Conservation (phyloP, 2,329 filamentous ascomycete species). For the Fusarium pseudoanthophilum region DNA sequence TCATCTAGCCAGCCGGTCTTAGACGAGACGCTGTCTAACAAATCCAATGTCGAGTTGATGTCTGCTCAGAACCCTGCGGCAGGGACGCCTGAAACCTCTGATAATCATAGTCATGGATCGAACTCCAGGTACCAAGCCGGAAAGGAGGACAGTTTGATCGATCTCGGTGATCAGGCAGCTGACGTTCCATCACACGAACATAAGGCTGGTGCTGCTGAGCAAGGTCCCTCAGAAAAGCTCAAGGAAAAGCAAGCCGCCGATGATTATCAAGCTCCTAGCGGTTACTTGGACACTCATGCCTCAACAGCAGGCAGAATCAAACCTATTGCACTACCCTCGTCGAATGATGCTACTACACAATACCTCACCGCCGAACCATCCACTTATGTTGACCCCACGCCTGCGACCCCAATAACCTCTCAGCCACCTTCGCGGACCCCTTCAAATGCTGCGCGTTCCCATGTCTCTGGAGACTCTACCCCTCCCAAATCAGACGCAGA, state of each 20-base stretch:
- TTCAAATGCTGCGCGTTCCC: constrained; percentile 63
- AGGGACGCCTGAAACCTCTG: constrained; percentile 18
- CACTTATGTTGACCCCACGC: constrained; percentile 67
- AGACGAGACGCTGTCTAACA: constrained; percentile 44
- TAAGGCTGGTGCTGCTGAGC: constrained; percentile 1
- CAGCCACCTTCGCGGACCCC: constrained; percentile 69
- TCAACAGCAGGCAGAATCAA: constrained; percentile 62
- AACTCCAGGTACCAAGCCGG: not conserved
- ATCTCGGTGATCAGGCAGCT: constrained; percentile 31
- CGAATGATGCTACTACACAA: constrained; percentile 51
- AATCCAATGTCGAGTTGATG: constrained; percentile 46
- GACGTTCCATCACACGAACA: constrained; percentile 8
- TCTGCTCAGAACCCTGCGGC: constrained; percentile 26
- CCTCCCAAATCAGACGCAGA: constrained; percentile 64
- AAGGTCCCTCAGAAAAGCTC: constrained; percentile 21
- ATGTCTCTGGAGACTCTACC: constrained; percentile 57
- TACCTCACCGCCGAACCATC: constrained; percentile 60
- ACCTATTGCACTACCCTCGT: constrained; percentile 54
- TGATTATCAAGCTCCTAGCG: constrained; percentile 18
- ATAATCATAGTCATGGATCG: constrained; percentile 4
- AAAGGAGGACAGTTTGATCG: constrained; percentile 35
- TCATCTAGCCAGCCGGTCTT: constrained; percentile 44
- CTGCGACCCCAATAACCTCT: constrained; percentile 65
- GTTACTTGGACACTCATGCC: constrained; percentile 50
- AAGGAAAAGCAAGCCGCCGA: constrained; percentile 44